Evolutionary conservation across 2,329 filamentous ascomycete genomes (phyloP).

Genomic region (Colletotrichum horii): DNA sequence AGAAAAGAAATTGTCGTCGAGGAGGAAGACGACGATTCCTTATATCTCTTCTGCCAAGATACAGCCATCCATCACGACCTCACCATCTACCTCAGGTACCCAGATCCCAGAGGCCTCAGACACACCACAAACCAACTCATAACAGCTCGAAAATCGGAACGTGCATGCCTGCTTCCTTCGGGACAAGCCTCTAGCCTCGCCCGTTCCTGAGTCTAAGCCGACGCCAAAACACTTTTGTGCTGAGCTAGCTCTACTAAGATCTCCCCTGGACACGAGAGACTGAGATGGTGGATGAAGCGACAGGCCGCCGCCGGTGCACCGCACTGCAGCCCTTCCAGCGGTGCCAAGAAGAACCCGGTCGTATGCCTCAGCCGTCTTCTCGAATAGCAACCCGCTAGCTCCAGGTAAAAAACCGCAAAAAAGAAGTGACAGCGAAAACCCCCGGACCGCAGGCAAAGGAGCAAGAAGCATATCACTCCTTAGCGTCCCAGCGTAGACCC

Average conservation of each 20-base stretch:
- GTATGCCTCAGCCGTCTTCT: background rate
- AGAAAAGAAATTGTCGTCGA: background rate
- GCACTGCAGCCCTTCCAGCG: background rate
- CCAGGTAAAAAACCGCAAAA: background rate
- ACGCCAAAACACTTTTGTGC: background rate
- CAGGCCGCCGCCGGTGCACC: background rate
- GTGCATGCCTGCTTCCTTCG: conserved; percentile 6
- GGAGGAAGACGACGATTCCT: background rate
- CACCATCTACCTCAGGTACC: background rate
- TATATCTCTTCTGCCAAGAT: background rate
- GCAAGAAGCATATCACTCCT: background rate
- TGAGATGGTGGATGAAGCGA: background rate
- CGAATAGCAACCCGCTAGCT: background rate
- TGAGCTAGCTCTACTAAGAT: background rate
- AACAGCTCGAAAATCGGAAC: background rate
- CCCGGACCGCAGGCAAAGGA: background rate
- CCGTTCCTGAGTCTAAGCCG: background rate
- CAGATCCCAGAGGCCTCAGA: background rate
- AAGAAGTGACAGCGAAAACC: background rate
- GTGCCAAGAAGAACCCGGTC: background rate
- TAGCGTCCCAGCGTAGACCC: background rate
- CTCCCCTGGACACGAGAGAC: background rate
- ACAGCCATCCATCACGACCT: background rate
- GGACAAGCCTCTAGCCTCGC: background rate
- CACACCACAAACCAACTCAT: background rate